Conservation (phyloP, 768 basidiomycete species). For the Tricholoma bakamatsutake region DNA sequence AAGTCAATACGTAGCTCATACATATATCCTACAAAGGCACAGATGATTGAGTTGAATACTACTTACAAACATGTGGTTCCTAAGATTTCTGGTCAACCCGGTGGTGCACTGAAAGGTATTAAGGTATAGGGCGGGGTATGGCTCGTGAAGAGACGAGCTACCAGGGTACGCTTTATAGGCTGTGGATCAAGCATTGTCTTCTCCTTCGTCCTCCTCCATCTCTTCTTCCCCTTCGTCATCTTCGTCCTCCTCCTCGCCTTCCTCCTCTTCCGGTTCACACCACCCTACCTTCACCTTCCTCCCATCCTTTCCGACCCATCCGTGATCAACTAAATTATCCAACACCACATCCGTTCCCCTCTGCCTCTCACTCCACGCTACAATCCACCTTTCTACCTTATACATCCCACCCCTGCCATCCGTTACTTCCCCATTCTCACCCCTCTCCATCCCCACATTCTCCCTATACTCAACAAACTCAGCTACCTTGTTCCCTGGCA, state of each 20-base stretch:
- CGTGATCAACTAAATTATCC: conserved; percentile 32
- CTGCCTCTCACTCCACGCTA: conserved; percentile 28
- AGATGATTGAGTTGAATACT: no score
- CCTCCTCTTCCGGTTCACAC: conserved; percentile 25
- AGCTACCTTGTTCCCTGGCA: conserved; percentile 13
- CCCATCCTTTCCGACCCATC: conserved; percentile 22
- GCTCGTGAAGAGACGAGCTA: background rate
- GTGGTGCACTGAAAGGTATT: background rate
- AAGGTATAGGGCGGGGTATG: background rate
- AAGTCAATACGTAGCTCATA: no score
- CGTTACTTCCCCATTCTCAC: background rate
- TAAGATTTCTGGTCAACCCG: no score
- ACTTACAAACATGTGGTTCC: no score
- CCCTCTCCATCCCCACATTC: background rate
- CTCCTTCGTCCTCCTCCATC: conserved; percentile 15
- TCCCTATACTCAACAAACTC: conserved; percentile 16
- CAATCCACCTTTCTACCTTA: conserved; percentile 20
- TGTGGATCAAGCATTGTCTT: conserved; percentile 8
- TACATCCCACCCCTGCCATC: background rate
- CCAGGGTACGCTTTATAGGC: background rate
- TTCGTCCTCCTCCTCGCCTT: conserved; percentile 22
- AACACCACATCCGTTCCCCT: conserved; percentile 30
- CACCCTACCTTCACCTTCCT: conserved; percentile 22
- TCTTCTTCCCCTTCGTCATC: conserved; percentile 21
- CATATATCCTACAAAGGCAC: no score